These are phyloP conservation scores for Leccinum barrowsii DNA, from an alignment of 768 basidiomycete species.

Conservation along the genomic window DNA sequence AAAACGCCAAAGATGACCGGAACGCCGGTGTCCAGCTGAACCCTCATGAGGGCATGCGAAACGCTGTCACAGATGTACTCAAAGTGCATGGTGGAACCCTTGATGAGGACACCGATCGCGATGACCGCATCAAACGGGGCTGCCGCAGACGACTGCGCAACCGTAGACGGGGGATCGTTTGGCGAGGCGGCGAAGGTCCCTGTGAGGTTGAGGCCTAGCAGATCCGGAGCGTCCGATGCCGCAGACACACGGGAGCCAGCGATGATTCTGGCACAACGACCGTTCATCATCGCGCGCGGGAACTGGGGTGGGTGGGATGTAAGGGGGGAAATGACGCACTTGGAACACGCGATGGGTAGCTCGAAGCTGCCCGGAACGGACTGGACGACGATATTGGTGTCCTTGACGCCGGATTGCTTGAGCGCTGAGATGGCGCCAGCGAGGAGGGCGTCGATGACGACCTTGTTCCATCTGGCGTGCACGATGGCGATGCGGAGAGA, in stretches of 20 bases:
- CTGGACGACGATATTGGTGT: constrained; percentile 85
- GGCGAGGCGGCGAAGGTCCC: constrained; percentile 32
- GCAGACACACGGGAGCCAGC: constrained; percentile 82
- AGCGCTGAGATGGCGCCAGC: constrained; percentile 77
- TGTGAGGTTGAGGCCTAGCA: constrained; percentile 55
- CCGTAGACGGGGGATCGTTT: constrained; percentile 25
- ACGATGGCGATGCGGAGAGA: constrained; percentile 84
- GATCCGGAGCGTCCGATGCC: constrained; percentile 72
- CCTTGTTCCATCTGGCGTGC: constrained; percentile 93
- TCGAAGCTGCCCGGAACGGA: constrained; percentile 95
- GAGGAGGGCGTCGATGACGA: constrained; percentile 82
- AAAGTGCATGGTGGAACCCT: constrained; percentile 98
- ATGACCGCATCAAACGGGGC: constrained; percentile 93
- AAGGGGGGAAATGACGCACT: constrained; percentile 47
- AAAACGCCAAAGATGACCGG: constrained; percentile 97
- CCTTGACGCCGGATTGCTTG: constrained; percentile 81
- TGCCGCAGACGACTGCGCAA: constrained; percentile 41
- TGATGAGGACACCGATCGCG: constrained; percentile 97
- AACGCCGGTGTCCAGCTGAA: constrained; percentile 89
- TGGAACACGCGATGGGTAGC: constrained; percentile 80
- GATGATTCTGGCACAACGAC: constrained; percentile 61
- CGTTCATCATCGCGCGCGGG: constrained; percentile 3
- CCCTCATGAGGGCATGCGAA: constrained; percentile 89
- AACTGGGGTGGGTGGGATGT: background rate
- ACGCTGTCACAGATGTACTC: constrained; percentile 98